A percentile compares a stretch with the other conserved stretches of the same genome.
Conservation (phyloP, 306 rosid species). For the Neltuma alba region DNA sequence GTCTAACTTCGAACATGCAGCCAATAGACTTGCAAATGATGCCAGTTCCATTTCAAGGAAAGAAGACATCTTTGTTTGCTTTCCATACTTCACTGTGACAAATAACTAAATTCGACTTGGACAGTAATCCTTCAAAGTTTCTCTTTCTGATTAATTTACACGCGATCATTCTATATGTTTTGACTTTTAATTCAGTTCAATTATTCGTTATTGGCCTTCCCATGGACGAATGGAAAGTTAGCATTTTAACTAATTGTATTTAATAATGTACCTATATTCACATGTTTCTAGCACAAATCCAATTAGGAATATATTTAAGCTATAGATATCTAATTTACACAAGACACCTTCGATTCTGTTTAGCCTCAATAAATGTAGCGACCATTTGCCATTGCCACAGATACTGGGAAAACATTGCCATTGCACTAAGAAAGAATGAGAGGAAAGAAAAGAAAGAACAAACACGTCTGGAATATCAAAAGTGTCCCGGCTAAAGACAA, state of each 20-base stretch:
- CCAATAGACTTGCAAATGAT: conserved; percentile 7
- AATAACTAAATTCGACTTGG: neutral
- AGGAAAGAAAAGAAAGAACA: no score
- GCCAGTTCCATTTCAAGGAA: neutral
- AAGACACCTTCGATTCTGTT: neutral
- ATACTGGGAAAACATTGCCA: conserved; percentile 12
- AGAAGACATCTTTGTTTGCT: neutral
- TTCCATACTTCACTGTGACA: neutral
- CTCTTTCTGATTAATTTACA: neutral
- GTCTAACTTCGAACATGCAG: neutral
- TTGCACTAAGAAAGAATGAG: neutral
- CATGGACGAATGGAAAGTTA: neutral
- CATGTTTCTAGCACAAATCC: conserved; percentile 21
- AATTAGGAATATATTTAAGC: conserved; percentile 25
- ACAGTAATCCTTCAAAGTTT: neutral
- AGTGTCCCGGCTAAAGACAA: conserved; percentile 9
- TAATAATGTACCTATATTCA: neutral
- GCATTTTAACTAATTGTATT: conserved; percentile 2
- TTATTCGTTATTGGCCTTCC: conserved; percentile 6
- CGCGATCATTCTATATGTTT: neutral
- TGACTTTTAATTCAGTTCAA: neutral
- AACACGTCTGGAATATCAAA: neutral
- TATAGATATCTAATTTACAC: conserved; percentile 11
- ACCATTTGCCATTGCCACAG: conserved; percentile 10
- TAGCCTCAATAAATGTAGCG: conserved; percentile 7